Base-by-base conservation (phyloP, 495 filamentous ascomycete genomes). In the Podospora tetraspora region DNA sequence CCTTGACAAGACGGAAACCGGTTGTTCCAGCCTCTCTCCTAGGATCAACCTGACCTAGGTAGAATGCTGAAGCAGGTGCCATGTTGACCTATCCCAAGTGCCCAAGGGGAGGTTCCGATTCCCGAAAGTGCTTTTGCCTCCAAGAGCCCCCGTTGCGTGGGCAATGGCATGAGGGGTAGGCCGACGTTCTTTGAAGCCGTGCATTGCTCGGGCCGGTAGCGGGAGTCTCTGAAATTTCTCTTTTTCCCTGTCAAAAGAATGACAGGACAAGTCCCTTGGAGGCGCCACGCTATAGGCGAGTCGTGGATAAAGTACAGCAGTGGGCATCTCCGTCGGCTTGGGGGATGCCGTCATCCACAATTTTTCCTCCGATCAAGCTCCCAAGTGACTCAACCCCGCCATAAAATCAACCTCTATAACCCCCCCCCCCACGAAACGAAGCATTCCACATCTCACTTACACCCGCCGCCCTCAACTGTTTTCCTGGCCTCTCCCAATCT, bases 321-420 rank as follows among this genome's bases (percentile, higher is more conserved):
- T 37, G 57, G 24, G 63, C 61, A 60, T 64, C 58, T 43, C 13
- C 22, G 23, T 30, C 32, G 43, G 37, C 43, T 25, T 27, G 25
- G 25, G 34, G n/a, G 68, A 75, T 75, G 61, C 69, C 71, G 73
- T 75, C 73, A 75, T 75, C 59, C 61, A 66, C 67, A 68, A 73
- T 70, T 67, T 61, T 75, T 75, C 72, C 67, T 59, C 27, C 64
- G 57, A 64, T 32, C 62, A 57, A 60, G 29, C 32, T 13, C 62
- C 62, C 24, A 61, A 62, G 24, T 59, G 61, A 32, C 61, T 22
- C 61, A 21, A 32, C 61, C 32, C 29, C 27, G 27, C 61, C 27
- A 21, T 21, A 29, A 22, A 52, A n/a, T 64, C 58, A 27, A 59
- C 59, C 66, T 73, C 71, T 71, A 61, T 71, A 71, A 71, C 71